phyloP scores from a whole-genome alignment of 2,329 filamentous ascomycete species.

The Alternaria consortialis region DNA sequence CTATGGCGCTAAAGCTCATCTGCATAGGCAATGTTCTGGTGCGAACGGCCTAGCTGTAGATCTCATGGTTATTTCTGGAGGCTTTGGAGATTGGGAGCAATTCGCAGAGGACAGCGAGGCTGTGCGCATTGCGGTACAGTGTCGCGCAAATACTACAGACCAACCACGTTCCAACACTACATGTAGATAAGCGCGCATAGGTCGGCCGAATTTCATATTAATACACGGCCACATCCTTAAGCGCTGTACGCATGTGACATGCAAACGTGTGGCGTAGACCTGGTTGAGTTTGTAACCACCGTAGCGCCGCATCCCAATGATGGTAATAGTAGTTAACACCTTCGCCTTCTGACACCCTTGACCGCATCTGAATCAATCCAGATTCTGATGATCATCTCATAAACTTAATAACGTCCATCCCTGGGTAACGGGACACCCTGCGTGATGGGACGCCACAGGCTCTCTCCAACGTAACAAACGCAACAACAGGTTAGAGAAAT shows the following conservation, averaged over 20 bases:
- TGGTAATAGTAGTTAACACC: not conserved
- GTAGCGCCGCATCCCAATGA: not conserved
- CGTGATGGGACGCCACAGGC: no score
- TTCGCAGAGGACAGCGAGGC: not conserved
- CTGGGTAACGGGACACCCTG: no score
- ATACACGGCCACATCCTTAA: not conserved
- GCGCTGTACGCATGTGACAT: not conserved
- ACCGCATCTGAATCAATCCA: no score
- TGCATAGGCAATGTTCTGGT: not conserved
- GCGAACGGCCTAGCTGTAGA: conserved; percentile 2
- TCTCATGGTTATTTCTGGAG: not conserved
- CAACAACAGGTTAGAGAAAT: no score
- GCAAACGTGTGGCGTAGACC: not conserved
- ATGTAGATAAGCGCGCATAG: not conserved
- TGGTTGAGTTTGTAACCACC: not conserved
- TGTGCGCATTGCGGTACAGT: not conserved
- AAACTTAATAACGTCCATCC: no score
- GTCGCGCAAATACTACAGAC: not conserved
- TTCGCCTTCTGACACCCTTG: no score
- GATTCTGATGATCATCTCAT: no score
- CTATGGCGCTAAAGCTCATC: not conserved
- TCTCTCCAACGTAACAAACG: no score
- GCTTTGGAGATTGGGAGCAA: not conserved
- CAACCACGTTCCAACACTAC: not conserved
- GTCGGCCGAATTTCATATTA: not conserved